These are phyloP conservation scores for Pythium aristosporum DNA, from an alignment of 352 stramenopile species.

Conservation along the genomic window DNA sequence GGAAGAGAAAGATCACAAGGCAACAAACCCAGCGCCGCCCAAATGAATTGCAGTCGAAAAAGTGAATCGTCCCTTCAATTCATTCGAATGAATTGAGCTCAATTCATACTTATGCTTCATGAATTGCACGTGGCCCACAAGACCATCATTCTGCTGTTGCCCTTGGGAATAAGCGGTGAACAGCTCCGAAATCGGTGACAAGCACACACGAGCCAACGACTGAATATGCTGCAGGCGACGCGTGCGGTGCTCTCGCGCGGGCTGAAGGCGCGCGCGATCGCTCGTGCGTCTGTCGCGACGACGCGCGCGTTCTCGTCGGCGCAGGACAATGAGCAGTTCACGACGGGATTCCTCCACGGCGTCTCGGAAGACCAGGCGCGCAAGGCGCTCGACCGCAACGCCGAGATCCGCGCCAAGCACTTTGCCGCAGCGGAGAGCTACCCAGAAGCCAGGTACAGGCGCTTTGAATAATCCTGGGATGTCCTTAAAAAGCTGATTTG, in stretches of 20 bases:
- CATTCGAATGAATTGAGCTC: not conserved
- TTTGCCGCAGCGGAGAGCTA: slow-evolving; percentile 40
- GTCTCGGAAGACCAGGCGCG: slow-evolving; percentile 53
- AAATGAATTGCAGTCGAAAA: slow-evolving; percentile 5
- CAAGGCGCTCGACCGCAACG: slow-evolving; percentile 45
- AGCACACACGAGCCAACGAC: not conserved
- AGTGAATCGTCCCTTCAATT: not conserved
- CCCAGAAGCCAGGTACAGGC: slow-evolving; percentile 34
- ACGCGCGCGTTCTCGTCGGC: slow-evolving; percentile 37
- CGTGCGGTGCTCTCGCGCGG: slow-evolving; percentile 6
- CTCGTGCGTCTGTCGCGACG: not conserved
- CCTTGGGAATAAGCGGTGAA: not conserved
- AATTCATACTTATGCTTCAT: not conserved
- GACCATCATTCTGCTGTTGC: slow-evolving; percentile 20
- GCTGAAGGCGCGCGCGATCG: not conserved
- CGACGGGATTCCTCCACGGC: slow-evolving; percentile 43
- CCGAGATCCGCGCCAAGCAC: slow-evolving; percentile 64
- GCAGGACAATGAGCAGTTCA: slow-evolving; percentile 43
- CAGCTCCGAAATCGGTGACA: slow-evolving; percentile 16
- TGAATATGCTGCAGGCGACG: slow-evolving; percentile 13
- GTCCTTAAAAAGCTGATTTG: not conserved
- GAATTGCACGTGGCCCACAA: slow-evolving; percentile 3
- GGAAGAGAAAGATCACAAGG: slow-evolving; percentile 13
- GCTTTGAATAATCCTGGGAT: not conserved
- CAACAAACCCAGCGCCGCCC: not conserved